Conservation (phyloP, 1,284 basidiomycete genomes). For the Ustilago sp. region DNA sequence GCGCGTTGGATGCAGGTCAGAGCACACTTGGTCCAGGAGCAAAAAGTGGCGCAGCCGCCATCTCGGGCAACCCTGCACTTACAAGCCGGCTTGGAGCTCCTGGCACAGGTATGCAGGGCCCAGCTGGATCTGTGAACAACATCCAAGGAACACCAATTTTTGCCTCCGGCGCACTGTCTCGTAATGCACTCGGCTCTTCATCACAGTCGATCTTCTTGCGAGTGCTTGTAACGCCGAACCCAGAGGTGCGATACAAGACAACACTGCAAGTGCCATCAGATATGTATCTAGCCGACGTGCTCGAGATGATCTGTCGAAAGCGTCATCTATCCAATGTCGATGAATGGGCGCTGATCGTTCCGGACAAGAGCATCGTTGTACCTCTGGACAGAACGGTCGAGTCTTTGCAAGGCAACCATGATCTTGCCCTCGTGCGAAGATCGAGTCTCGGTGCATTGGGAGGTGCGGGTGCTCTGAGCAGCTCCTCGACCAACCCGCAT, state of each 20-base stretch:
- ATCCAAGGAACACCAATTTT: slow-evolving; percentile 62
- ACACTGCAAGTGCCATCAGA: slow-evolving; percentile 74
- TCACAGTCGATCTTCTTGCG: slow-evolving; percentile 59
- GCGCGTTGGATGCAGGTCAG: slow-evolving; percentile 24
- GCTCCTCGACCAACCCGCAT: slow-evolving; percentile 84
- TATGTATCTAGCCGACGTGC: slow-evolving; percentile 97
- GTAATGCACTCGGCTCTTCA: slow-evolving; percentile 48
- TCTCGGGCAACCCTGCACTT: slow-evolving; percentile 31
- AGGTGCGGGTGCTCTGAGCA: slow-evolving; percentile 69
- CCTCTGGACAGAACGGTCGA: slow-evolving; percentile 96
- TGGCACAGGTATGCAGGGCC: slow-evolving; percentile 18
- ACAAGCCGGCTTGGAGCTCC: slow-evolving; percentile 38
- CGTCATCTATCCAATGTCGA: slow-evolving; percentile 57
- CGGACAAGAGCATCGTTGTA: slow-evolving; percentile 76
- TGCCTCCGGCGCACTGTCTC: slow-evolving; percentile 51
- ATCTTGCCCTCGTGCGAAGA: slow-evolving; percentile 84
- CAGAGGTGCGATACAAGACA: slow-evolving; percentile 65
- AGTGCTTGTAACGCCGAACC: slow-evolving; percentile 61
- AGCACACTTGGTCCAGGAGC: slow-evolving; percentile 27
- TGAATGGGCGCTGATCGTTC: slow-evolving; percentile 65
- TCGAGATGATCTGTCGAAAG: slow-evolving; percentile 74
- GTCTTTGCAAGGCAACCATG: slow-evolving; percentile 85
- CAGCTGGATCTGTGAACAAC: slow-evolving; percentile 50
- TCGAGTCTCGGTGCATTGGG: slow-evolving; percentile 49
- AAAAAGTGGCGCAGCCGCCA: slow-evolving; percentile 29